Conservation (phyloP, 73 alveolate species). For the Paramecium caudatum region DNA sequence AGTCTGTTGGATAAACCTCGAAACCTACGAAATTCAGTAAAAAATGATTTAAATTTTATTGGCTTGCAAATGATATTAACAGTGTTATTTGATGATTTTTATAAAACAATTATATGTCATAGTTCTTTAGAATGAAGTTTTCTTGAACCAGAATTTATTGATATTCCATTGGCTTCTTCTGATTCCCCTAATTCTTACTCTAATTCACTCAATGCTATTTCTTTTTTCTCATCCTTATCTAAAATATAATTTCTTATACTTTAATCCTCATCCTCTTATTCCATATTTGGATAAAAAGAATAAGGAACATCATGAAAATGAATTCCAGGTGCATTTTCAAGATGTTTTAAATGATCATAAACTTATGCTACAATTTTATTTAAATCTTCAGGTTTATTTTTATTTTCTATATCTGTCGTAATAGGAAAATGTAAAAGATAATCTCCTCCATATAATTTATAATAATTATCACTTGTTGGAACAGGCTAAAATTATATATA, state of each 20-base stretch:
- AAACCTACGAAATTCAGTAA: slow-evolving; percentile 16
- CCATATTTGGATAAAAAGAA: slow-evolving; percentile 68
- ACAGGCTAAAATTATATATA: slow-evolving; percentile 33
- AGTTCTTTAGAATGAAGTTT: slow-evolving; percentile 49
- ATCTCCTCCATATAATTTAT: slow-evolving; percentile 38
- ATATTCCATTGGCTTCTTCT: slow-evolving; percentile 40
- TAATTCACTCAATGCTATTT: background rate
- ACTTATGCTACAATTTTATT: slow-evolving; percentile 63
- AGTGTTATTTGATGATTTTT: too few species aligned
- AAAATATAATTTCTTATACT: background rate
- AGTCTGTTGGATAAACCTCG: background rate
- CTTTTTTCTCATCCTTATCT: slow-evolving; percentile 17
- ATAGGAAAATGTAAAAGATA: slow-evolving; percentile 67
- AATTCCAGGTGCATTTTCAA: slow-evolving; percentile 78
- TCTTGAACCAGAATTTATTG: slow-evolving; percentile 17
- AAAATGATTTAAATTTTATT: slow-evolving; percentile 25
- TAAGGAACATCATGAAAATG: slow-evolving; percentile 77
- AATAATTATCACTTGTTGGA: slow-evolving; percentile 62
- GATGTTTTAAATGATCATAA: slow-evolving; percentile 51
- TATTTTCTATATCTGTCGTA: slow-evolving; percentile 61
- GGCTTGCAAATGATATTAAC: too few species aligned
- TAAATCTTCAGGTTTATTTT: slow-evolving; percentile 72
- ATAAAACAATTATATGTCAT: too few species aligned
- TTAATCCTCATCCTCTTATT: slow-evolving; percentile 8
- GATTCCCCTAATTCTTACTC: background rate